Conservation (phyloP, 2,329 filamentous ascomycete genomes). For the Talaromyces islandicus region DNA sequence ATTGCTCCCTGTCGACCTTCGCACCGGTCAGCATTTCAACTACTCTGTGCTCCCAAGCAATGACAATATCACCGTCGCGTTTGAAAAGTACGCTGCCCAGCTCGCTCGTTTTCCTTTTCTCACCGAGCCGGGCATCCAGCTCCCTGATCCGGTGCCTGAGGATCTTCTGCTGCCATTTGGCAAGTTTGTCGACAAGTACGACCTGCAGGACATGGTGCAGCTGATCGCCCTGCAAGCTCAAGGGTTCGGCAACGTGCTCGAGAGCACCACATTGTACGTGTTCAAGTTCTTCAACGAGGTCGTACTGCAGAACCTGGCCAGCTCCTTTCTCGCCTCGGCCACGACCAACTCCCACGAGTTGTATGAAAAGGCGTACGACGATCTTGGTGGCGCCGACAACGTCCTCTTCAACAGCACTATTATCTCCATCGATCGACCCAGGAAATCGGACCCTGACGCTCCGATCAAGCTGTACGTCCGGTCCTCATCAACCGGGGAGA, state of each 20-base stretch:
- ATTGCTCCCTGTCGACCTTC: conserved; percentile 16
- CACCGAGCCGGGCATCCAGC: conserved; percentile 15
- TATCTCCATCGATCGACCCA: background rate
- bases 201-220: background rate
- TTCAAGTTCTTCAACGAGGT: background rate
- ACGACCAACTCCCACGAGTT: background rate
- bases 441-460: background rate
- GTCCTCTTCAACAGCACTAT: background rate
- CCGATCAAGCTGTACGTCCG: background rate
- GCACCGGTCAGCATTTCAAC: conserved; percentile 15
- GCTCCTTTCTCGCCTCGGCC: background rate
- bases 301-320: background rate
- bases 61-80: conserved; percentile 6
- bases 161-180: conserved; percentile 24
- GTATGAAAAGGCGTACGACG: background rate
- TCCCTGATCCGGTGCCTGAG: conserved; percentile 23
- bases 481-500: background rate
- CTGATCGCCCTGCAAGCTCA: background rate
- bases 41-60: conserved; percentile 7
- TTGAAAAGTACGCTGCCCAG: conserved; percentile 11
- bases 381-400: background rate
- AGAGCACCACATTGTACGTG: background rate
- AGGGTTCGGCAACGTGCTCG: background rate
- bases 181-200: conserved; percentile 22
- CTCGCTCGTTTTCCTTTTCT: conserved; percentile 21